Base-by-base conservation (phyloP, 768 basidiomycete genomes). In the Podaxis sp. region DNA sequence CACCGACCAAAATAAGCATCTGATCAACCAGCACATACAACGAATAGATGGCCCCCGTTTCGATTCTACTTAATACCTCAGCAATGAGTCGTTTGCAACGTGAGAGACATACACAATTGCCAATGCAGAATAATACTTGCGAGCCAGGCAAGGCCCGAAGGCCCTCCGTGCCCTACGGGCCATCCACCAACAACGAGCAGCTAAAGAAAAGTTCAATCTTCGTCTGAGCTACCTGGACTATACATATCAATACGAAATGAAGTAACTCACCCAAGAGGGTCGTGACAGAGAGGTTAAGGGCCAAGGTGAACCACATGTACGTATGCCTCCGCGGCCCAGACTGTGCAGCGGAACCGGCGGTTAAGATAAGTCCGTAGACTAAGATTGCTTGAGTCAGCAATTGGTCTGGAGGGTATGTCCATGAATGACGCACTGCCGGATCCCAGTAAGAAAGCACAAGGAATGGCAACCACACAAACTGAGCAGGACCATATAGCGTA, bases 21-120 rank as follows among this genome's bases (percentile, higher is more conserved):
- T 24, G 49, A 38, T 59, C 57, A 2, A 51, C 2, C 22, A 59
- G 24, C 24, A 59, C 15, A 37, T 59, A 59, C 7, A 73, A 17
- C 0, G 76, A 74, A 63, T 79, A 78, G 15, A 79, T 66, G 2
- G 72, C 56, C 0, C 79, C 77, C 0, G 77, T 77, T 69, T 78
- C 77, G 37, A 77, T 68, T 22, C 78, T 79, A 49, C 13, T 17
- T 9, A 55, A 12, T 7, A 22, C 22, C 41, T 43, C n/a, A 43
- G 41, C 15, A 29, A 29, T 6, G 6, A 43, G n/a, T 15, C 17
- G 17, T 17, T n/a, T n/a, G 6, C n/a, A 15, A 43, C 5, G n/a
- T n/a, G n/a, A 2, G 15, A 37, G n/a, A 66, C 75, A 38, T 49
- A 80, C 79, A 78, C 66, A n/a, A 78, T 74, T 5, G 73, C 68